Base-by-base conservation (phyloP, 306 rosid species). In the Trifolium repens region DNA sequence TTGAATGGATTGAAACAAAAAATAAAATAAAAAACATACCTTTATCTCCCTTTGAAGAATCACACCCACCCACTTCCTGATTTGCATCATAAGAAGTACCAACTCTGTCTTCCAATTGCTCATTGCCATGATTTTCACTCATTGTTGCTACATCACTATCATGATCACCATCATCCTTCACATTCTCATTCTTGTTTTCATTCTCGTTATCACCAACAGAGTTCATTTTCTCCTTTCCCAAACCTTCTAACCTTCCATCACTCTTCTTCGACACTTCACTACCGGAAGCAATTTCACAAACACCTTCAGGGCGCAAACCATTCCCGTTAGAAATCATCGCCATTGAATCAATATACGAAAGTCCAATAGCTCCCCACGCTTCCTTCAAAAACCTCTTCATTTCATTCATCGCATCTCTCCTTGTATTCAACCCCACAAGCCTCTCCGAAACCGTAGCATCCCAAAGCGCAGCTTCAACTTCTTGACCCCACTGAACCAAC, bases 391-490 rank as follows among this genome's bases (percentile, higher is more conserved):
- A 94, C 43, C 5, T 83, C 47, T 58, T 27, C 32, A 88, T 72
- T 76, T 76, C 72, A 5, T 59, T 53, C 35, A 92, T 5, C 22
- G 99, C 97, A 3, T 69, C 84, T 52, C 77, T 73, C 67, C 92
- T 73, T 12, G 88, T 81, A 59, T 89, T 90, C 85, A 85, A 37
- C 5, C 26, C 60, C 34, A 58, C 62, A 8, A 94, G 53, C 81
- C 72, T 90, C 88, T 70, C 79, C 8, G 85, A 53, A 68, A 76
- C 84, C 57, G 43, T 72, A 17, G 35, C 27, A 19, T 94, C 88
- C 84, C 75, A 81, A 24, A 90, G 30, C 19, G 96, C 96, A 22
- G 77, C 84, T 82, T 92, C 96, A 2, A 92, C 24, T 27, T 85
- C 85, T 0, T 84, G 84, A 58, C 82, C 60, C 84, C 88, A 81